phyloP scores from a whole-genome alignment of 306 rosid genomes.

The Begonia fuchsioides region DNA sequence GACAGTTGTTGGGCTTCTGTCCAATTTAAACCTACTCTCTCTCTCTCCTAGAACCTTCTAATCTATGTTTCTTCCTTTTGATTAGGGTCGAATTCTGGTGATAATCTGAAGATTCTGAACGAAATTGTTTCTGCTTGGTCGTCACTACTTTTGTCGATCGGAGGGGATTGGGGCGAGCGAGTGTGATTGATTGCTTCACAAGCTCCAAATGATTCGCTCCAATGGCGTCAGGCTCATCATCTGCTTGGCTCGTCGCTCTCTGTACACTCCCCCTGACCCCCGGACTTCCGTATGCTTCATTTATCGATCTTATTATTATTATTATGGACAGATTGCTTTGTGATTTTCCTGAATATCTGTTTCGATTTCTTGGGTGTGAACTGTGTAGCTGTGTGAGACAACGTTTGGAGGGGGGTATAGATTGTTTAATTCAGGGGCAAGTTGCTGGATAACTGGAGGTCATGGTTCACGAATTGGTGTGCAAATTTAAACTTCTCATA shows the following conservation, averaged over 20 bases:
- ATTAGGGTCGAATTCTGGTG: too few species aligned
- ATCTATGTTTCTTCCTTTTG: too few species aligned
- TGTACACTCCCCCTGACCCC: slow-evolving; percentile 12
- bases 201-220: slow-evolving; percentile 60
- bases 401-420: slow-evolving; percentile 25
- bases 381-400: slow-evolving; percentile 34
- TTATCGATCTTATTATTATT: not conserved
- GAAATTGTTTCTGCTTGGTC: not conserved
- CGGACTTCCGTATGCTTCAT: slow-evolving; percentile 13
- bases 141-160: not conserved
- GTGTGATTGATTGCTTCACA: not conserved
- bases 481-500: slow-evolving; percentile 4
- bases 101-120: too few species aligned
- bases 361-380: not conserved
- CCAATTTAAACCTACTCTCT: too few species aligned
- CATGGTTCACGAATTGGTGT: slow-evolving; percentile 34
- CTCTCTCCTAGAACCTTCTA: too few species aligned
- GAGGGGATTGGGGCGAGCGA: not conserved
- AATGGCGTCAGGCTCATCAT: slow-evolving; percentile 35
- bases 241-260: slow-evolving; percentile 40
- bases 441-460: slow-evolving; percentile 19
- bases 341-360: not conserved
- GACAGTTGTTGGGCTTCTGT: too few species aligned
- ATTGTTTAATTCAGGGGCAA: slow-evolving; percentile 31
- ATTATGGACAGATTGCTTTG: not conserved